Evolutionary conservation across 2,329 filamentous ascomycete genomes (phyloP), one percentile per base, ranked within the genome.

Genomic region (Beauveria medogensis): DNA sequence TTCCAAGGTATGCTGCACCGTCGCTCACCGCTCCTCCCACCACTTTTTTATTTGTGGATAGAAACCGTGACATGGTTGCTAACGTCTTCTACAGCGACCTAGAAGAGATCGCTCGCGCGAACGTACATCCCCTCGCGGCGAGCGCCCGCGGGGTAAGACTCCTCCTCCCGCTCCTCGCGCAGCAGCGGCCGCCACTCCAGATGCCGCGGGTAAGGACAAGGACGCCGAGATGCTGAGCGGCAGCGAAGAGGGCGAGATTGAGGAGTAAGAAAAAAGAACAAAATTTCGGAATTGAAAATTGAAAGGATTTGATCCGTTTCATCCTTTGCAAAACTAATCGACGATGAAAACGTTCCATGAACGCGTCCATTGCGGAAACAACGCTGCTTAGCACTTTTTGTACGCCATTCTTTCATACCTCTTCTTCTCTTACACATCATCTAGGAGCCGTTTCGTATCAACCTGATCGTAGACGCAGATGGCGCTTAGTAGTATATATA

Each of bases 161-260:
- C 82, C 83, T 47, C 78, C 78, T 28, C 65, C 64, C 6, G 55
- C 55, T 14, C 43, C 30, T n/a, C 34, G 34, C 34, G 34, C 34
- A 37, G 5, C 51, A 18, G 22, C 55, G 65, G 63, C 65, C 26
- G 56, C 62, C 14, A 46, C 63, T 24, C 52, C 62, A n/a, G 59
- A 62, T 26, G 66, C 72, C 28, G 62, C 69, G 47, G 64, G 65
- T 43, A 63, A 71, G 58, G 69, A 70, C 44, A 69, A 68, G 43
- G 77, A 77, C 16, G 30, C 58, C 68, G 86, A 89, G 65, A 79
- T 85, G 56, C 78, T 80, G 53, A 83, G 80, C 62, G 94, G 94
- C 58, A 97, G 92, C 70, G 94, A 99, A 76, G 94, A 99, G 75
- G 94, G 94, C 57, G 94, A 99, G 78, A 97, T 99, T 68, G 94